These are phyloP conservation scores for Plasmodium malariae DNA, from an alignment of 169 alveolate species.

Conservation along the genomic window DNA sequence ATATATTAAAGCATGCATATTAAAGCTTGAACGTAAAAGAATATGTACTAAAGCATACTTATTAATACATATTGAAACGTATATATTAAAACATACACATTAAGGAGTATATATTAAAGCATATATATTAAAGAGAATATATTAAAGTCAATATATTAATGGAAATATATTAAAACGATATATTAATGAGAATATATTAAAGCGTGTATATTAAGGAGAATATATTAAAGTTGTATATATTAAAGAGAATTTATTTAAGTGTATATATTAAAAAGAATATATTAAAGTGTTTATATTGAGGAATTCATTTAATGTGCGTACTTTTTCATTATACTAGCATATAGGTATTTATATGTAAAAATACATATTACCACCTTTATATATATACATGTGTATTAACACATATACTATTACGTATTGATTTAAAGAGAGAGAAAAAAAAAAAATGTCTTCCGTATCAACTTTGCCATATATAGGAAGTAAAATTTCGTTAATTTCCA, in stretches of 20 bases:
- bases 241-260: not conserved
- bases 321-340: no score
- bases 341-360: no score
- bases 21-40: not conserved
- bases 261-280: not conserved
- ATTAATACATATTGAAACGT: not conserved
- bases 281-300: no score
- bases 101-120: no score
- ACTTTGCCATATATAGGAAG: constrained; percentile 87
- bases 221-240: not conserved
- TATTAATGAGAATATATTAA: not conserved
- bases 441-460: constrained; percentile 80
- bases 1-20: not conserved
- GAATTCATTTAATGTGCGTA: no score
- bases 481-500: constrained; percentile 84
- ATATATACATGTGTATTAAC: no score
- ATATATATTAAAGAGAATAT: not conserved
- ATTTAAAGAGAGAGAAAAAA: no score
- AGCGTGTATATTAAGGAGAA: not conserved
- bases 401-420: no score
- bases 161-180: no score
- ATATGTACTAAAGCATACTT: not conserved
- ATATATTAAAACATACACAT: no score
- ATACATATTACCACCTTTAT: not conserved
- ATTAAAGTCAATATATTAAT: no score